These are phyloP conservation scores for Phlebiopsis flavidoalba DNA, from an alignment of 768 basidiomycete species.

Conservation along the genomic window DNA sequence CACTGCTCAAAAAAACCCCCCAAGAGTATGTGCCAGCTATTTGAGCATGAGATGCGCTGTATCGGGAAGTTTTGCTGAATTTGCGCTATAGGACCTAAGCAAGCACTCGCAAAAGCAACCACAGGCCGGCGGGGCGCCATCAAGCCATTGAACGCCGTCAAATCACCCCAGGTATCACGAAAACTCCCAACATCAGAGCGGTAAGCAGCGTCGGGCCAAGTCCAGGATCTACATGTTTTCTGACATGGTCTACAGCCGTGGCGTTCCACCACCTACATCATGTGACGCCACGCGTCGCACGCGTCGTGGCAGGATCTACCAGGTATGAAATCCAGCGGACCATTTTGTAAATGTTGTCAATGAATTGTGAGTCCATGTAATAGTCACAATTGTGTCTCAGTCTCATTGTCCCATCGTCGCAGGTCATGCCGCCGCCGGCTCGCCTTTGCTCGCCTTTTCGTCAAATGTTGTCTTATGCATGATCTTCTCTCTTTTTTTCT, in stretches of 20 bases:
- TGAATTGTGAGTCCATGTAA: not conserved
- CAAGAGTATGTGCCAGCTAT: not conserved
- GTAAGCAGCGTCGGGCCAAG: not conserved
- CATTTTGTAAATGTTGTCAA: not conserved
- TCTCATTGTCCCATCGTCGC: too few relatives aligned
- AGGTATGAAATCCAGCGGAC: not conserved
- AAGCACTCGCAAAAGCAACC: not conserved
- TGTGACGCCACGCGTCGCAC: not conserved
- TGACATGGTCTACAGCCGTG: too few relatives aligned
- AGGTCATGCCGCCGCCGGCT: too few relatives aligned
- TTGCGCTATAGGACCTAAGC: not conserved
- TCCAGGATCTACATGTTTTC: too few relatives aligned
- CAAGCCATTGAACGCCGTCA: too few relatives aligned
- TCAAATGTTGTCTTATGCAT: not conserved
- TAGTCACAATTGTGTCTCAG: not conserved
- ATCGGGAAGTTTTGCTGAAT: not conserved
- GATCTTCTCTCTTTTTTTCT: not conserved
- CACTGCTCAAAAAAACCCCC: not conserved
- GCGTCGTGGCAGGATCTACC: not conserved
- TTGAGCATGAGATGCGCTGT: not conserved
- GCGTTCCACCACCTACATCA: not conserved
- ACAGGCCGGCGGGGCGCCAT: not conserved
- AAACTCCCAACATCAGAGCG: not conserved
- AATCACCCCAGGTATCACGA: not conserved
- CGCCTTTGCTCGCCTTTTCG: not conserved